phyloP scores from a whole-genome alignment of 164 flowering plant species.

The Euptelea pleiosperma region DNA sequence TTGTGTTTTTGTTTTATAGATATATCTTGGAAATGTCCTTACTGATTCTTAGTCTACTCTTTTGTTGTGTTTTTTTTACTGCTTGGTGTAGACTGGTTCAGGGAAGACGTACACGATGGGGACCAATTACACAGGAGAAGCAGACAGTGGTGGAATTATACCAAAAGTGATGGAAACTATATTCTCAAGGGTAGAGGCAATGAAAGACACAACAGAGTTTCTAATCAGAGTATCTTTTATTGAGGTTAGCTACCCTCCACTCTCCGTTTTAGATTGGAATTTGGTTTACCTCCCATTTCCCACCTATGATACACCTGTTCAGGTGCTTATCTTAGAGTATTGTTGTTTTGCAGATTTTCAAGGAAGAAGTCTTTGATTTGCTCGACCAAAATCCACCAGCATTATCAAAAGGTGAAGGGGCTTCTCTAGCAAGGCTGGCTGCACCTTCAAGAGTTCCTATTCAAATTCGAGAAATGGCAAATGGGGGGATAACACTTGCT shows the following conservation, averaged over 20 bases:
- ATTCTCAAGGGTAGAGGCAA: conserved; percentile 49
- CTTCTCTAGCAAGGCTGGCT: conserved; percentile 31
- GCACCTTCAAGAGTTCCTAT: conserved; percentile 74
- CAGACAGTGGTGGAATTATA: conserved; percentile 54
- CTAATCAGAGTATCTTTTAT: conserved; percentile 86
- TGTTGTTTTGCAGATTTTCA: conserved; percentile 61
- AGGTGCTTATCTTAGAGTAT: too few species aligned
- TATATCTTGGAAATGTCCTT: too few species aligned
- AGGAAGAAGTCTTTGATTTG: conserved; percentile 92
- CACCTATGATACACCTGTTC: too few species aligned
- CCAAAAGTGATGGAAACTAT: conserved; percentile 83
- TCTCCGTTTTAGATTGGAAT: too few species aligned
- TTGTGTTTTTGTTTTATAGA: not conserved
- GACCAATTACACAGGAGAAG: conserved; percentile 75
- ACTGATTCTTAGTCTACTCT: not conserved
- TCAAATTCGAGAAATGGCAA: conserved; percentile 84
- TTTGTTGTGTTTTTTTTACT: not conserved
- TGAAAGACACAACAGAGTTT: conserved; percentile 55
- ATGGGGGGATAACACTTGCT: conserved; percentile 89
- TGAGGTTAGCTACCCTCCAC: conserved; percentile 49
- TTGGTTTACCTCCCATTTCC: too few species aligned
- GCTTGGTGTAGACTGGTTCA: conserved; percentile 74
- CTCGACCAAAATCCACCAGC: conserved; percentile 45
- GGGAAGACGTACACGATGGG: conserved; percentile 99
- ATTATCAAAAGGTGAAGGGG: conserved; percentile 39